Base-by-base conservation (phyloP, 495 filamentous ascomycete species). In the Penicillium malachiteum region DNA sequence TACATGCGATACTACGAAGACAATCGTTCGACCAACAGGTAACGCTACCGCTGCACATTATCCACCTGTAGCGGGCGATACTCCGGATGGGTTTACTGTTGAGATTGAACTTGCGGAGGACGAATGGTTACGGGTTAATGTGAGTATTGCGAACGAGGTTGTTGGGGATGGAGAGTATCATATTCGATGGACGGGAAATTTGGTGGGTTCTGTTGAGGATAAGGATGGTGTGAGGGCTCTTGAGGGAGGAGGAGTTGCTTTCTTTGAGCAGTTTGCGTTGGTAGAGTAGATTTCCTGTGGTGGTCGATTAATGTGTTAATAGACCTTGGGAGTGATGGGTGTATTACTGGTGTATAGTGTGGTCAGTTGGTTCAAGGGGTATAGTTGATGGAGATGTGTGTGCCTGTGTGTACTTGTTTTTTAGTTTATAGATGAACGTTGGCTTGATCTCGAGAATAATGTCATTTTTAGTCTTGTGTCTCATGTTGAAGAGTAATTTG, bases 251-350 rank as follows among this genome's bases (percentile, higher is more conserved):
- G 33, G 63, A 2, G 64, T 62, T 14, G 58, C 58, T 10, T 43
- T 64, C 32, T 67, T 64, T 49, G 66, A 69, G 8, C 64, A 64
- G 18, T 69, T 69, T 54, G 49, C 48, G 0, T 14, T 67, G 48
- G 33, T 58, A 11, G 45, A 55, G 43, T 58, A 50, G 21, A 38
- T 38, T 38, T 38, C 35, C 35, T 38, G 21, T 26, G 21, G n/a
- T n/a, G n/a, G n/a, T n/a, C n/a, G 21, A 26, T 26, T 26, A 4
- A 26, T 26, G 21, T 26, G 21, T 26, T 26, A 4, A 26, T 26
- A 26, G 21, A n/a, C n/a, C n/a, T n/a, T n/a, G n/a, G n/a, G n/a
- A n/a, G n/a, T n/a, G n/a, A n/a, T n/a, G n/a, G n/a, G n/a, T n/a
- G n/a, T n/a, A n/a, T n/a, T n/a, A n/a, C n/a, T n/a, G n/a, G n/a